These are phyloP conservation scores for Yamadazyma takamatsuzukensis DNA, from an alignment of 805 yeast genomes.

Conservation along the genomic window DNA sequence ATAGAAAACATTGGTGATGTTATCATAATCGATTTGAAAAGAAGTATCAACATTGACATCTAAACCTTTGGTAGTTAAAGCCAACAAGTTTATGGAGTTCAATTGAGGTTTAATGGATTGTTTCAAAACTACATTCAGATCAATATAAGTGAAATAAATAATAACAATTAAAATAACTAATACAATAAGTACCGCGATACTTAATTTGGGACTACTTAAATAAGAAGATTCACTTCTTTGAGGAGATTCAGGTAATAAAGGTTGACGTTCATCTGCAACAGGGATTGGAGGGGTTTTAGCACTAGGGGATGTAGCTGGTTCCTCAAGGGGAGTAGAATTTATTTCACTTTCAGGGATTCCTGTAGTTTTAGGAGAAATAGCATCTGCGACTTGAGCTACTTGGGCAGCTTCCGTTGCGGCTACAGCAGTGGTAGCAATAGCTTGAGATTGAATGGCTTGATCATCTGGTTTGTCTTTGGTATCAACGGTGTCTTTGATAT, in stretches of 20 bases:
- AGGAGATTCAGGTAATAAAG: conserved; percentile 1
- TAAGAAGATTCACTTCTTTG: background rate
- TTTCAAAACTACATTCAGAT: conserved; percentile 9
- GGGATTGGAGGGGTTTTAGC: conserved; percentile 3
- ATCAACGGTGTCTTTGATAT: background rate
- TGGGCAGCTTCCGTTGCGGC: background rate
- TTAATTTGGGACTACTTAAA: conserved; percentile 9
- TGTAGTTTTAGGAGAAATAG: conserved; percentile 6
- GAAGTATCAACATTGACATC: conserved; percentile 24
- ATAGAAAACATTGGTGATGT: conserved; percentile 19
- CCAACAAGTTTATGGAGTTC: conserved; percentile 20
- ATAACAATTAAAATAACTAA: conserved; percentile 10
- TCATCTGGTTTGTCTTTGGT: background rate
- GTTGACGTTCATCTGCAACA: conserved; percentile 9
- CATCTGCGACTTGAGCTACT: background rate
- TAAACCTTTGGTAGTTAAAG: conserved; percentile 23
- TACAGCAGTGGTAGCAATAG: background rate
- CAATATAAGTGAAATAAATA: conserved; percentile 12
- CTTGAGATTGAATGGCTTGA: background rate
- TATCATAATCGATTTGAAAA: conserved; percentile 24
- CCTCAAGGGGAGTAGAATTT: background rate
- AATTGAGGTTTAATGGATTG: conserved; percentile 21
- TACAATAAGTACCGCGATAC: conserved; percentile 9
- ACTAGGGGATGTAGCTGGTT: conserved; percentile 2
- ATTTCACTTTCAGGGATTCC: conserved; percentile 4